phyloP scores from a whole-genome alignment of 495 filamentous ascomycete genomes.

The Aspergillus nanangensis region DNA sequence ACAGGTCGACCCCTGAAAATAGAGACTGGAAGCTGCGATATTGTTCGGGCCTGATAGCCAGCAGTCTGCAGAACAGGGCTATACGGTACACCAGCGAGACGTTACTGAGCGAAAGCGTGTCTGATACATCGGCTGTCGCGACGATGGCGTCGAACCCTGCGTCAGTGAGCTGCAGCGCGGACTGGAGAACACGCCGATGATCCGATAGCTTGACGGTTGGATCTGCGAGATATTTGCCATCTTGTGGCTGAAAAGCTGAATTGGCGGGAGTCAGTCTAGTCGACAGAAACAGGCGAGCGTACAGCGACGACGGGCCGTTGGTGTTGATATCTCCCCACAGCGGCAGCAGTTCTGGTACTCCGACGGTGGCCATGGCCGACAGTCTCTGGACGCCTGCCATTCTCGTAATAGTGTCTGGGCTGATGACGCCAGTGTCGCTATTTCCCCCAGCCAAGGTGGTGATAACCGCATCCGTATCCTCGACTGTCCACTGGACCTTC shows the following conservation, averaged over 20 bases:
- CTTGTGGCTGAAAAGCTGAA: too few species aligned
- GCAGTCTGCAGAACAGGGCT: background rate
- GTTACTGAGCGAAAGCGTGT: background rate
- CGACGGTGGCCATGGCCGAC: background rate
- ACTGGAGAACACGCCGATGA: too few species aligned
- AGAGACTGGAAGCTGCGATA: slow-evolving; percentile 25
- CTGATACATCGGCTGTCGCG: background rate
- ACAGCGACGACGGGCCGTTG: background rate
- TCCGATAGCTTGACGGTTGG: too few species aligned
- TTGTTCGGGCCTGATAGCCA: slow-evolving; percentile 17
- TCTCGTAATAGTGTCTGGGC: background rate
- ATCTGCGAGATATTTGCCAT: background rate
- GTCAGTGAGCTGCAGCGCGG: background rate
- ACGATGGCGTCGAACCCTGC: background rate
- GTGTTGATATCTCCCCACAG: background rate
- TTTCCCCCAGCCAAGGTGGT: background rate
- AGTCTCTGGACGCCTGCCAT: background rate
- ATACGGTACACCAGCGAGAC: background rate
- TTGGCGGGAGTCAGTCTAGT: background rate
- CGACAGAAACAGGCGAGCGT: background rate
- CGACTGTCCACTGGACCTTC: background rate
- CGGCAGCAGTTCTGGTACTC: background rate
- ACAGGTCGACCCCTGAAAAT: too few species aligned
- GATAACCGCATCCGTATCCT: background rate
- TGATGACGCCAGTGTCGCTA: background rate